phyloP scores from a whole-genome alignment of 352 stramenopile genomes.

The Thraustochytrium sp. region DNA sequence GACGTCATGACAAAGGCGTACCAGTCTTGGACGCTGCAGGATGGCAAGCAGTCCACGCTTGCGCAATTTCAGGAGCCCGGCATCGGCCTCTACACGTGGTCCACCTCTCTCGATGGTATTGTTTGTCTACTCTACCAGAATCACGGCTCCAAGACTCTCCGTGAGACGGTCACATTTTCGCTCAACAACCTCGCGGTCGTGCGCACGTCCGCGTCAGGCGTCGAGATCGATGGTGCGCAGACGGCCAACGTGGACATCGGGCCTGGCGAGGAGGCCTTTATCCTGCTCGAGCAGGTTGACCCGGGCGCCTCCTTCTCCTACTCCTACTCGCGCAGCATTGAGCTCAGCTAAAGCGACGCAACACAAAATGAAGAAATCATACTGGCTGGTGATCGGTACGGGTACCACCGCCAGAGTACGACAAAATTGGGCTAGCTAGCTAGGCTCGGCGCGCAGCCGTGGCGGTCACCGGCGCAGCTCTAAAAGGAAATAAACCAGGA shows the following conservation, averaged over 20 bases:
- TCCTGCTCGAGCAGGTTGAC: not conserved
- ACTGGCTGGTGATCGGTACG: too few relatives aligned
- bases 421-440: not conserved
- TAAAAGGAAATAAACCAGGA: too few relatives aligned
- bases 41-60: not conserved
- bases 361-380: too few relatives aligned
- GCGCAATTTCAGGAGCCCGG: not conserved
- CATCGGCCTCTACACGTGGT: not conserved
- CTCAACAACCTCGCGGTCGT: not conserved
- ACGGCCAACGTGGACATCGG: not conserved
- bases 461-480: too few relatives aligned
- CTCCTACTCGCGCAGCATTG: not conserved
- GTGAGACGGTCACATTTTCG: not conserved
- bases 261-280: not conserved
- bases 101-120: not conserved
- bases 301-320: not conserved
- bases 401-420: too few relatives aligned
- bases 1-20: not conserved
- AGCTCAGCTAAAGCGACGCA: not conserved
- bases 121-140: not conserved
- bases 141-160: not conserved
- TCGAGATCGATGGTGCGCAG: not conserved
- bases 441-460: too few relatives aligned
- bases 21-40: not conserved
- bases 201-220: not conserved